Evolutionary conservation across 345 rosid genomes (phyloP).

Genomic region (Orychophragmus violaceus): DNA sequence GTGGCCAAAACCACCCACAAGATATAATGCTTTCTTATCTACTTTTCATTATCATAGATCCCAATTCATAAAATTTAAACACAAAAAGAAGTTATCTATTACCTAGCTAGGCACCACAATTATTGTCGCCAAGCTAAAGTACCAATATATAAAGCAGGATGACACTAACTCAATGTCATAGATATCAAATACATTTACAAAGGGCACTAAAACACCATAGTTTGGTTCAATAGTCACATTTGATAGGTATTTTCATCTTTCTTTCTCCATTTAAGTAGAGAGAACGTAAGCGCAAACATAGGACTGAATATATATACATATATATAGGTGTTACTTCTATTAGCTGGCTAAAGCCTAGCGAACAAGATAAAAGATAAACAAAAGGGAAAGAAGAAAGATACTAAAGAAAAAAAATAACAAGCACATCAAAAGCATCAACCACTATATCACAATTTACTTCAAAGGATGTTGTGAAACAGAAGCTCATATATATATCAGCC

Average conservation of each 20-base stretch:
- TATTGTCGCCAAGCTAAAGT: neutral
- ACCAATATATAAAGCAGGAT: neutral
- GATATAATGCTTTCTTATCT: neutral
- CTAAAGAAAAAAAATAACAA: neutral
- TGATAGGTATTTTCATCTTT: neutral
- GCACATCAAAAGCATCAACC: constrained; percentile 10
- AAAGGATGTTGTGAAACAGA: neutral
- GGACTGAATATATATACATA: neutral
- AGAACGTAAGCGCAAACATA: constrained; percentile 3
- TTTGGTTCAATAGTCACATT: neutral
- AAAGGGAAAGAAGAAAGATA: neutral
- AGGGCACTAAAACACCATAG: neutral
- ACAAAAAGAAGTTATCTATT: neutral
- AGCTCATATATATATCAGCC: constrained; percentile 1
- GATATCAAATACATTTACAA: neutral
- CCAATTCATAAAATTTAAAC: neutral
- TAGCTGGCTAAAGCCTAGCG: constrained; percentile 10
- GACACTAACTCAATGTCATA: neutral
- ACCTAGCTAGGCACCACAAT: neutral
- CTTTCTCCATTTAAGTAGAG: neutral
- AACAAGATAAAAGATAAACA: neutral
- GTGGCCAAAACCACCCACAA: neutral
- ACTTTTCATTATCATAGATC: neutral
- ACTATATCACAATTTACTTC: neutral
- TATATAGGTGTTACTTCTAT: neutral